Evolutionary conservation across 306 rosid species (phyloP).

Genomic region (Vigna unguiculata): DNA sequence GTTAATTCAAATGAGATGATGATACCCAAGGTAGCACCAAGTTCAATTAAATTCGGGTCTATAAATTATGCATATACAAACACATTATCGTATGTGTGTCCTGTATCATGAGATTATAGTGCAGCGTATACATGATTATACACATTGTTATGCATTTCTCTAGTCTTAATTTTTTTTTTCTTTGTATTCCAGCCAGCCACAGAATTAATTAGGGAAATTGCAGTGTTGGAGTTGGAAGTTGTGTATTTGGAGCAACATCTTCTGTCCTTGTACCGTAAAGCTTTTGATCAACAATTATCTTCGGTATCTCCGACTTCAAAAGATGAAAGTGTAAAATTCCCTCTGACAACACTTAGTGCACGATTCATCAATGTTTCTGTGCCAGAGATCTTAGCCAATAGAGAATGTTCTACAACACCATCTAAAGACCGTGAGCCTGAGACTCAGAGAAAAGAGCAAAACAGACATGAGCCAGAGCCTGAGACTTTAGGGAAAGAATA

Average conservation of each 20-base stretch:
- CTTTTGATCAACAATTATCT: slow-evolving; percentile 78
- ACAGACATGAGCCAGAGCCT: slow-evolving; percentile 47
- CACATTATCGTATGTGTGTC: background rate
- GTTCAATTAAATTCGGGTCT: slow-evolving; percentile 10
- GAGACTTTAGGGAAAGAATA: slow-evolving; percentile 52
- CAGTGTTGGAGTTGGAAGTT: slow-evolving; percentile 88
- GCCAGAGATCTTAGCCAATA: slow-evolving; percentile 50
- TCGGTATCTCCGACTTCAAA: slow-evolving; percentile 64
- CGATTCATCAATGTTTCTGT: slow-evolving; percentile 50
- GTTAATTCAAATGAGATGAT: slow-evolving; percentile 50
- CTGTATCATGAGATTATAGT: background rate
- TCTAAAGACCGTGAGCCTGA: slow-evolving; percentile 54
- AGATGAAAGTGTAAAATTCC: slow-evolving; percentile 56
- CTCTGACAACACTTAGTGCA: slow-evolving; percentile 52
- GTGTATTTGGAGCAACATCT: slow-evolving; percentile 95
- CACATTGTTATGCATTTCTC: slow-evolving; percentile 9
- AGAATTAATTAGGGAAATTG: slow-evolving; percentile 90
- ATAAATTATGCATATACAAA: background rate
- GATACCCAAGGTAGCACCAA: slow-evolving; percentile 72
- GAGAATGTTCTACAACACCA: slow-evolving; percentile 57
- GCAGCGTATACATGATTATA: background rate
- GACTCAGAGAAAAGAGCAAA: slow-evolving; percentile 48
- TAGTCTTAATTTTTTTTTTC: slow-evolving; percentile 13
- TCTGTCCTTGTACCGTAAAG: slow-evolving; percentile 87
- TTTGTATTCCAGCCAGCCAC: slow-evolving; percentile 78